phyloP scores from a whole-genome alignment of 2,329 filamentous ascomycete species.

The Trichophyton schoenleinii region DNA sequence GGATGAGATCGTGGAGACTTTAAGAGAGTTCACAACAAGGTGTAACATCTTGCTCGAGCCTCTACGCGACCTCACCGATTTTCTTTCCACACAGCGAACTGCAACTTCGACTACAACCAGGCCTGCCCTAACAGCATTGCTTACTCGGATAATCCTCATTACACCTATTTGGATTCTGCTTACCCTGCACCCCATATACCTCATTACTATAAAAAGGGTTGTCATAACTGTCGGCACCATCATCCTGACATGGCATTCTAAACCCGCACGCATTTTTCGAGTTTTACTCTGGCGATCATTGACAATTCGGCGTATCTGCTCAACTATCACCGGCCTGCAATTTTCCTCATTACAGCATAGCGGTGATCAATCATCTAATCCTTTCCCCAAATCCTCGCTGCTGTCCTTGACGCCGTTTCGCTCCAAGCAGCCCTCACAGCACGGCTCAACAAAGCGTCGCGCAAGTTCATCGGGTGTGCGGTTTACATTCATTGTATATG shows the following conservation, averaged over 20 bases:
- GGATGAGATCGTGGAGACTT: constrained; percentile 90
- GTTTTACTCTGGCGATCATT: constrained; percentile 83
- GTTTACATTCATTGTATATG: constrained; percentile 92
- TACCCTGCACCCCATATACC: constrained; percentile 66
- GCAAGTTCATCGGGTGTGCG: constrained; percentile 61
- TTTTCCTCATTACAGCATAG: constrained; percentile 6
- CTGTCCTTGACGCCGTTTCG: constrained; percentile 22
- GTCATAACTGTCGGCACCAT: constrained; percentile 78
- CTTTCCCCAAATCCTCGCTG: constrained; percentile 20
- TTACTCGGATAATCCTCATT: constrained; percentile 75
- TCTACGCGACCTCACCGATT: constrained; percentile 77
- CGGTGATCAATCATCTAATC: constrained; percentile 12
- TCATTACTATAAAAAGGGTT: constrained; percentile 77
- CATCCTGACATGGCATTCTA: constrained; percentile 81
- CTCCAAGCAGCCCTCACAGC: constrained; percentile 32
- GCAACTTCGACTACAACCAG: constrained; percentile 83
- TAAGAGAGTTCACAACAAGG: constrained; percentile 78
- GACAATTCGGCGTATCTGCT: constrained; percentile 55
- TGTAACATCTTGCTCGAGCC: constrained; percentile 90
- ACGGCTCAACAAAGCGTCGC: constrained; percentile 29
- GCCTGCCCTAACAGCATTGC: constrained; percentile 77
- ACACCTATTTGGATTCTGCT: constrained; percentile 79
- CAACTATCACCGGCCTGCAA: constrained; percentile 63
- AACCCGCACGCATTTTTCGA: constrained; percentile 70
- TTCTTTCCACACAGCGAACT: constrained; percentile 78